Evolutionary conservation across 2,329 filamentous ascomycete species (phyloP), one percentile per base, ranked within the genome.

Genomic region (Hypoxylon sp.): DNA sequence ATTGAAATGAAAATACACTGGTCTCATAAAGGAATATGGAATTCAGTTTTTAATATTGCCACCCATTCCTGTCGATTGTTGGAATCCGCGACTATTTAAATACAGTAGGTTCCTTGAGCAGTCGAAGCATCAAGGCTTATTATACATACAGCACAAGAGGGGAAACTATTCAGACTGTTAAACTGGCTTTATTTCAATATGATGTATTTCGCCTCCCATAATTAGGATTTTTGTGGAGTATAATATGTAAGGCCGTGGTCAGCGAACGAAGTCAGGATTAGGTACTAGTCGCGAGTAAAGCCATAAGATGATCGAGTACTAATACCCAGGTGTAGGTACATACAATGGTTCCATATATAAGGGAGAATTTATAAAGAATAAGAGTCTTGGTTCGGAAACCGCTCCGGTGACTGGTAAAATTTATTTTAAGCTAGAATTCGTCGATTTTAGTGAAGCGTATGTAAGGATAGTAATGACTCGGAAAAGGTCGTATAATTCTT

Each of bases 191-290:
- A 17, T 42, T 58, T 60, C 42, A 55, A 64, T 55, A 17, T 66
- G 48, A 59, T 62, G 57, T 63, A 54, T 58, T 65, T 66, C 10
- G 58, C 66, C 62, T 62, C 66, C 29, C 31, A 53, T 14, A 42
- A 26, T 33, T 13, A 9, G 24, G 19, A 26, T 8, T 61, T 48
- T 26, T 60, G 54, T 55, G 48, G 65, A 33, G 65, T 46, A 39
- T 26, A 33, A 53, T 51, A 31, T 42, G 39, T 59, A 48, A 68
- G 24, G 33, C 39, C 22, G 46, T 24, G 17, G 19, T 54, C 31
- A 54, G 19, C 33, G 33, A 54, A 46, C 13, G 35, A 35, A 47
- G 39, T 10, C 53, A 17, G 33, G 33, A 47, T 46, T 29, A 29
- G 22, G 39, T 42, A 26, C 3, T 19, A 35, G 52, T 24, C 37